These are phyloP conservation scores for Toxicodendron radicans DNA, from an alignment of 345 rosid genomes.

Conservation along the genomic window DNA sequence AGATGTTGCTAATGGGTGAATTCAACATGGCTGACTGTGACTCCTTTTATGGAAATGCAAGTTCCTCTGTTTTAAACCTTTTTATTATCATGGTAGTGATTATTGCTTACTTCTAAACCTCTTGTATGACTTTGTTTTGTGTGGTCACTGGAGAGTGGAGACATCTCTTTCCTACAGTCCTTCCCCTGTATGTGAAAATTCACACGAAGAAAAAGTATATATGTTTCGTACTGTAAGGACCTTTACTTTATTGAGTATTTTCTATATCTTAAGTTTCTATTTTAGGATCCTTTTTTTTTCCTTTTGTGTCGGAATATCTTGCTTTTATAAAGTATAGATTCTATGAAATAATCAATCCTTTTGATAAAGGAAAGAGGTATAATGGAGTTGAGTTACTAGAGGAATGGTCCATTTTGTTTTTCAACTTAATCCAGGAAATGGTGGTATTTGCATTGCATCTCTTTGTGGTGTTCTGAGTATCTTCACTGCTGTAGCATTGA, in stretches of 20 bases:
- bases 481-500: not conserved
- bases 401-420: not conserved
- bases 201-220: not conserved
- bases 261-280: not conserved
- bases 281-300: not conserved
- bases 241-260: not conserved
- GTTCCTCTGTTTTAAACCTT: not conserved
- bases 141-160: conserved; percentile 18
- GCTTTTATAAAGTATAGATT: not conserved
- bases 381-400: not conserved
- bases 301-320: not conserved
- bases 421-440: too few relatives aligned
- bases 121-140: not conserved
- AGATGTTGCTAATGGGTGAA: not conserved
- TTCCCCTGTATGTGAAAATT: not conserved
- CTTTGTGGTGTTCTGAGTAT: not conserved
- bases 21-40: not conserved
- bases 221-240: not conserved
- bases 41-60: not conserved
- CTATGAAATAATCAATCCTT: not conserved
- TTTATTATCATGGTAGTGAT: not conserved
- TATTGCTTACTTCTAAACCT: not conserved
- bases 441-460: not conserved
- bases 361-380: not conserved
- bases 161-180: not conserved